Percentiles rank a stretch among this genome's conserved stretches.
Conservation (phyloP, 257 asterid genomes). For the Gardenia jasminoides region DNA sequence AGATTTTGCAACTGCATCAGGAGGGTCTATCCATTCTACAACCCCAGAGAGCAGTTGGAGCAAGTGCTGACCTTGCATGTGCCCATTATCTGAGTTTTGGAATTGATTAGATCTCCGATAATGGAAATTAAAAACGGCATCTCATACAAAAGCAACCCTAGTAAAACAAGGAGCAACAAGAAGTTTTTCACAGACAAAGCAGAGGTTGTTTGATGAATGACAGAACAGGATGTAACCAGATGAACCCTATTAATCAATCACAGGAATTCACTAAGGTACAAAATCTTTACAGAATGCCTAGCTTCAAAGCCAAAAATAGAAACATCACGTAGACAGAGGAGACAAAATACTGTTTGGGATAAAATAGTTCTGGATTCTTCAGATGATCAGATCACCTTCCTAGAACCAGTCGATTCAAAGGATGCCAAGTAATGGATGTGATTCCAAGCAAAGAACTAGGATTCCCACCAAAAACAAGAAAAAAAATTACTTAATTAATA, state of each 20-base stretch:
- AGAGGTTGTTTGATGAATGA: background rate
- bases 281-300: background rate
- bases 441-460: background rate
- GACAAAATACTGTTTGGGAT: background rate
- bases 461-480: background rate
- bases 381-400: background rate
- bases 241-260: background rate
- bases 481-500: background rate
- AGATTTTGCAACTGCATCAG: constrained; percentile 66
- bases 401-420: background rate
- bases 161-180: background rate
- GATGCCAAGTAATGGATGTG: background rate
- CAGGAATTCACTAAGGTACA: background rate
- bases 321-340: background rate
- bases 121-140: constrained; percentile 1
- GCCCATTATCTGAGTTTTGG: constrained; percentile 58
- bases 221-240: background rate
- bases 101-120: constrained; percentile 21
- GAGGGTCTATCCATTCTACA: constrained; percentile 91
- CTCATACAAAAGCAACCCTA: constrained; percentile 10
- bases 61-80: constrained; percentile 77
- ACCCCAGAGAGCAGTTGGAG: constrained; percentile 76
- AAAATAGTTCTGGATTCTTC: background rate
- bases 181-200: background rate
- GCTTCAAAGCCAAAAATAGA: background rate